Evolutionary conservation across 164 flowering plant genomes (phyloP).

Genomic region (Kalanchoe fedtschenkoi): DNA sequence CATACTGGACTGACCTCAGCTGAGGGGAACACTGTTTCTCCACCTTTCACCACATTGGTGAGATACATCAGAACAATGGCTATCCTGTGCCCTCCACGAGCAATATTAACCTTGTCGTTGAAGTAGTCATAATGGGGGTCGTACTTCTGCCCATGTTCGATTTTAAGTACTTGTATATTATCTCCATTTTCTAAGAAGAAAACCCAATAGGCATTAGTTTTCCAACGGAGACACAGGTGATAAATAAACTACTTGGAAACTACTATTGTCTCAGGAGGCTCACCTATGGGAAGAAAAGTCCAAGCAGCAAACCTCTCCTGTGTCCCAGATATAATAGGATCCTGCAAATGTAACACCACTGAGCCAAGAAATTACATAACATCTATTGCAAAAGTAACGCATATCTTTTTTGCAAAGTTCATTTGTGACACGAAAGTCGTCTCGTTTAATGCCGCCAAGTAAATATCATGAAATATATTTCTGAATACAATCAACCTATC

Average conservation of each 20-base stretch:
- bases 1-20: slow-evolving; percentile 73
- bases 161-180: slow-evolving; percentile 80
- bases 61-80: slow-evolving; percentile 98
- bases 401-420: background rate
- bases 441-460: no score
- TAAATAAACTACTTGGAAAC: background rate
- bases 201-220: background rate
- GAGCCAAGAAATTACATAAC: background rate
- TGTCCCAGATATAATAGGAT: slow-evolving; percentile 47
- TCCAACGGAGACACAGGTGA: background rate
- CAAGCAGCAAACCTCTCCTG: slow-evolving; percentile 75
- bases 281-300: slow-evolving; percentile 84
- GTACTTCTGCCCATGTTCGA: slow-evolving; percentile 86
- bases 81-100: slow-evolving; percentile 84
- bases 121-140: slow-evolving; percentile 93
- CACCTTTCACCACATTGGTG: slow-evolving; percentile 73
- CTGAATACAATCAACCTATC: background rate
- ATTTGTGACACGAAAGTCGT: background rate
- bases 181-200: slow-evolving; percentile 78
- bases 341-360: slow-evolving; percentile 29
- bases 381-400: background rate
- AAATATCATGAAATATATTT: background rate
- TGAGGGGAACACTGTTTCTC: slow-evolving; percentile 89
- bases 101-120: slow-evolving; percentile 72
- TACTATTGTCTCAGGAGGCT: background rate